phyloP scores from a whole-genome alignment of 345 rosid species.

The Lepidium africanum region DNA sequence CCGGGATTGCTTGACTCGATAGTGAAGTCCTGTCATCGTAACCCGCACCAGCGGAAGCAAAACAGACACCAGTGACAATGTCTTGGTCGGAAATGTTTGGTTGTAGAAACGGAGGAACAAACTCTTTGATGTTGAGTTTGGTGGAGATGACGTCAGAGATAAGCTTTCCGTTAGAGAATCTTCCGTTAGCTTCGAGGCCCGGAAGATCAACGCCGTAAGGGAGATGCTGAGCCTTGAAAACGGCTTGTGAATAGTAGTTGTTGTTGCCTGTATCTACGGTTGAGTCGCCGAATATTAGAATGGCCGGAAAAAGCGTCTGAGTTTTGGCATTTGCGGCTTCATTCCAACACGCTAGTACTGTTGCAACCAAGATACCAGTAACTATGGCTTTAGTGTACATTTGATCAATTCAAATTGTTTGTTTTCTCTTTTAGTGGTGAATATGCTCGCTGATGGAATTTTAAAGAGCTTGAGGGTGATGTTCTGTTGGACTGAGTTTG shows the following conservation, averaged over 20 bases:
- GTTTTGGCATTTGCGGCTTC: neutral
- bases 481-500: neutral
- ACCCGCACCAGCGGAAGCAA: constrained; percentile 13
- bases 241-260: constrained; percentile 1
- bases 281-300: constrained; percentile 9
- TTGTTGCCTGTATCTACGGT: too few species aligned
- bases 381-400: neutral
- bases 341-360: neutral
- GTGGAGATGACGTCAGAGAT: constrained; percentile 10
- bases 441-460: neutral
- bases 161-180: constrained; percentile 22
- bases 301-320: constrained; percentile 1
- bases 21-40: constrained; percentile 18
- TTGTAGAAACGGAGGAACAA: constrained; percentile 21
- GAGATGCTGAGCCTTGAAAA: constrained; percentile 9
- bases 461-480: neutral
- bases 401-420: neutral
- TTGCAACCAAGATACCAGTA: neutral
- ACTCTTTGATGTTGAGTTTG: constrained; percentile 16
- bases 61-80: constrained; percentile 19
- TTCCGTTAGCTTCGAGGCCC: constrained; percentile 18
- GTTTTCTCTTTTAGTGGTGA: neutral
- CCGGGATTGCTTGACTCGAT: constrained; percentile 19
- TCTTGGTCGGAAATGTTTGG: constrained; percentile 22
- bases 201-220: constrained; percentile 24